These are phyloP conservation scores for Aspergillus sp. DNA, from an alignment of 2,329 filamentous ascomycete genomes.

Conservation along the genomic window DNA sequence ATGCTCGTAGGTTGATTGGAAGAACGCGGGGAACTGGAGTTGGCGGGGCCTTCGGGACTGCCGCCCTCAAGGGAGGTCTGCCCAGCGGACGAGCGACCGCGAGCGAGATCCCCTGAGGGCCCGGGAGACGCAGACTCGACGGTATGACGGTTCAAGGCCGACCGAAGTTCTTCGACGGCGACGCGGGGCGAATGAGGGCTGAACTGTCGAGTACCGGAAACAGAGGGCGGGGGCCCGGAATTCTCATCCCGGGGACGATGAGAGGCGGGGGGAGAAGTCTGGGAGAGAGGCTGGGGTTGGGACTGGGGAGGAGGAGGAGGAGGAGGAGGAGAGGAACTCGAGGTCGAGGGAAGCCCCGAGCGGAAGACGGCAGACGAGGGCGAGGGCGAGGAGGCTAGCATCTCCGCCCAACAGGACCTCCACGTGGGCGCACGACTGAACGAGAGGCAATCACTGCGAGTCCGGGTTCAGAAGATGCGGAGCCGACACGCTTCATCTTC, in stretches of 20 bases:
- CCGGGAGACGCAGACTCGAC: slow-evolving; percentile 25
- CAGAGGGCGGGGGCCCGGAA: slow-evolving; percentile 14
- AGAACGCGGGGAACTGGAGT: slow-evolving; percentile 3
- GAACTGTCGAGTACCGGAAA: slow-evolving; percentile 14
- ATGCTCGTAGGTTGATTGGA: slow-evolving; percentile 5
- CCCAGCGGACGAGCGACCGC: slow-evolving; percentile 27
- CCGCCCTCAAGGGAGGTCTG: slow-evolving; percentile 25
- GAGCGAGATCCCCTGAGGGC: slow-evolving; percentile 25
- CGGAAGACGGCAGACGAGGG: slow-evolving; percentile 30
- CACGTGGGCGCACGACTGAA: slow-evolving; percentile 31
- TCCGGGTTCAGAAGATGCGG: slow-evolving; percentile 13
- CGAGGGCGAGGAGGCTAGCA: slow-evolving; percentile 35
- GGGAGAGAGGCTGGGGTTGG: slow-evolving; percentile 5
- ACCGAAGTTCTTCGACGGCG: slow-evolving; percentile 33
- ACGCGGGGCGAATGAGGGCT: slow-evolving; percentile 26
- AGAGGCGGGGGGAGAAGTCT: slow-evolving; percentile 12
- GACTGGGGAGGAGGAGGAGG: slow-evolving; percentile 7
- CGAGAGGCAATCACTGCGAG: slow-evolving; percentile 22
- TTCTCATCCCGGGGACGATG: slow-evolving; percentile 23
- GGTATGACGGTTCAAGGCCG: slow-evolving; percentile 29
- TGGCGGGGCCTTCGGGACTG: too few species aligned
- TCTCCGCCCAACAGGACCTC: slow-evolving; percentile 24
- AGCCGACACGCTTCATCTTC: slow-evolving; percentile 22
- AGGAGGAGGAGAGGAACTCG: slow-evolving; percentile 18
- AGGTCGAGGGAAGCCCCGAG: slow-evolving; percentile 24